These are phyloP conservation scores for Cyberlindnera lachancei DNA, from an alignment of 805 yeast species.

Conservation along the genomic window DNA sequence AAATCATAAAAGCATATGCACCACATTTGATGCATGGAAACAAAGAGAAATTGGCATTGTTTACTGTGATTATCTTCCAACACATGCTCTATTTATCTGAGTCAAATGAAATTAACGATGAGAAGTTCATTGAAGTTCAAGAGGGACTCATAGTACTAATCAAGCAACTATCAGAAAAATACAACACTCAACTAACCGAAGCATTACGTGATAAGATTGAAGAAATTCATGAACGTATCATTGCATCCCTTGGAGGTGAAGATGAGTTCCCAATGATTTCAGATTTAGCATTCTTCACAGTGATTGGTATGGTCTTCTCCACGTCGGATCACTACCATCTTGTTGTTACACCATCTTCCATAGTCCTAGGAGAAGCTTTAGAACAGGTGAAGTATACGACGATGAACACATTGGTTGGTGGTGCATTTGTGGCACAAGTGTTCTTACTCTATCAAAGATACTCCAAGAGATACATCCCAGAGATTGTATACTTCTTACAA, in stretches of 20 bases:
- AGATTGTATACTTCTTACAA: constrained; percentile 53
- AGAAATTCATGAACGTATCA: constrained; percentile 47
- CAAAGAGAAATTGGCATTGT: constrained; percentile 59
- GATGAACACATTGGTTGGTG: constrained; percentile 42
- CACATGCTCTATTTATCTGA: constrained; percentile 49
- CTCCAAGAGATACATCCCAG: constrained; percentile 80
- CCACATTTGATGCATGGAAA: constrained; percentile 80
- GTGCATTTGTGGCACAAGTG: constrained; percentile 59
- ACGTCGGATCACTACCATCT: constrained; percentile 95
- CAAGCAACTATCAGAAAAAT: constrained; percentile 55
- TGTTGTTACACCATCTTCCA: constrained; percentile 75
- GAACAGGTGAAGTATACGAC: constrained; percentile 40
- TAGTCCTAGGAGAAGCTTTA: constrained; percentile 65
- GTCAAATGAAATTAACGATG: constrained; percentile 27
- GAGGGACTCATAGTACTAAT: constrained; percentile 40
- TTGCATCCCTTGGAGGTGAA: constrained; percentile 21
- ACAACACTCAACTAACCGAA: constrained; percentile 55
- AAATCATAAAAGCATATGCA: constrained; percentile 53
- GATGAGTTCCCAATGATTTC: constrained; percentile 32
- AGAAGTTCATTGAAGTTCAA: constrained; percentile 28
- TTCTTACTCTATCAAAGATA: constrained; percentile 67
- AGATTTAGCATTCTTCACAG: constrained; percentile 60
- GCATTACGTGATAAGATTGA: constrained; percentile 50
- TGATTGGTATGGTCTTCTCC: constrained; percentile 76
- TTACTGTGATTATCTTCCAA: constrained; percentile 56